phyloP scores from a whole-genome alignment of 768 basidiomycete species.

The Rhodocollybia butyracea region DNA sequence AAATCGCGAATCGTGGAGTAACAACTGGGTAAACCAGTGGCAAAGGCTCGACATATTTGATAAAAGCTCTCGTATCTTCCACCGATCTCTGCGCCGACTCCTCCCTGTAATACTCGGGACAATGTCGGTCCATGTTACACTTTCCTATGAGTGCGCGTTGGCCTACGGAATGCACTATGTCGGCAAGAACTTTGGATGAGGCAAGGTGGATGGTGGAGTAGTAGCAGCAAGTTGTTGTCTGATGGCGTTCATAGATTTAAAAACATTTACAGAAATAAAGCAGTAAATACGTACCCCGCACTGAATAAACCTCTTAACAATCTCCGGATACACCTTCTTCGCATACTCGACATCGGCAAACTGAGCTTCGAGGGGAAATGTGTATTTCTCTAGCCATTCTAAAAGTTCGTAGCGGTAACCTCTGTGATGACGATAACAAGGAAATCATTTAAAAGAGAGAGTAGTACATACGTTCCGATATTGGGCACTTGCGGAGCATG shows the following conservation, averaged over 20 bases:
- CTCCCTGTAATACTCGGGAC: constrained; percentile 69
- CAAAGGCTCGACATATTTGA: constrained; percentile 65
- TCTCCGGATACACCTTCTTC: constrained; percentile 57
- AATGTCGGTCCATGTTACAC: constrained; percentile 87
- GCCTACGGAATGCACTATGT: constrained; percentile 66
- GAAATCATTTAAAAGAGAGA: neutral
- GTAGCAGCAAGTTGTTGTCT: constrained; percentile 96
- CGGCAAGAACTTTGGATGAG: constrained; percentile 77
- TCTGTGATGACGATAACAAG: neutral
- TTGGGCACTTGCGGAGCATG: constrained; percentile 83
- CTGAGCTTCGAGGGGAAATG: constrained; percentile 84
- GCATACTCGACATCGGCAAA: constrained; percentile 75
- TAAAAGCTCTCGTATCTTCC: constrained; percentile 56
- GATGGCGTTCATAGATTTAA: constrained; percentile 3
- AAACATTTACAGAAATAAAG: constrained; percentile 11
- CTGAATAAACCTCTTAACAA: constrained; percentile 69
- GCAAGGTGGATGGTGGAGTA: constrained; percentile 82
- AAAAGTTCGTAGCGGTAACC: constrained; percentile 86
- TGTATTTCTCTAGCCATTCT: constrained; percentile 82
- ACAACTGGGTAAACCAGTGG: constrained; percentile 84
- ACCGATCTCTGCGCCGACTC: constrained; percentile 57
- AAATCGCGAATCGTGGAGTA: constrained; percentile 95
- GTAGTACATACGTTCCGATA: constrained; percentile 42
- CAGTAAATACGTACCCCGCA: constrained; percentile 57
- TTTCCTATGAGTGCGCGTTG: constrained; percentile 89